Percentiles rank a stretch among this genome's conserved stretches.
These are phyloP conservation scores for Nigrospora osmanthi DNA, from an alignment of 2,329 filamentous ascomycete genomes.

Conservation along the genomic window DNA sequence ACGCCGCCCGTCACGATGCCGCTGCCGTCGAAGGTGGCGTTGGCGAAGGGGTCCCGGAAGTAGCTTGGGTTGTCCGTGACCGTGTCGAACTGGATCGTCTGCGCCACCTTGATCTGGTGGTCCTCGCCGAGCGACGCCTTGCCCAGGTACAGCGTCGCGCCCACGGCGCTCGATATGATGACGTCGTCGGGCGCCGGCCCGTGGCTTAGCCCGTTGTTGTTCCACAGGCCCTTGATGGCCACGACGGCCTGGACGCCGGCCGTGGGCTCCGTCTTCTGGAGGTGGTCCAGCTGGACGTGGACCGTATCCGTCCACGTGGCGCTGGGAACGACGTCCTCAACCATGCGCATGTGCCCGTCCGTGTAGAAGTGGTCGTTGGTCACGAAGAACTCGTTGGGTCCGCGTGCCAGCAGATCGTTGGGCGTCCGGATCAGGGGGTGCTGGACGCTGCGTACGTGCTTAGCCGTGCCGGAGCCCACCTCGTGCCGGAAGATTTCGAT, in stretches of 20 bases:
- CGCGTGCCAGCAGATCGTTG: conserved; percentile 47
- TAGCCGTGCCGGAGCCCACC: conserved; percentile 29
- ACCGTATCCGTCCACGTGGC: conserved; percentile 41
- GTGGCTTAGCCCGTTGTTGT: conserved; percentile 49
- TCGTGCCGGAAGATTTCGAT: conserved; percentile 51
- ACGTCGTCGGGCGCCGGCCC: conserved; percentile 33
- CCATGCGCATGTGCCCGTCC: conserved; percentile 32
- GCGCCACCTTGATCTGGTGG: conserved; percentile 28
- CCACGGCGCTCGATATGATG: conserved; percentile 31
- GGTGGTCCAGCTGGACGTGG: conserved; percentile 28
- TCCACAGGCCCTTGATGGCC: conserved; percentile 36
- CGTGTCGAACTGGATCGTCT: conserved; percentile 33
- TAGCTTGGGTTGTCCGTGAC: conserved; percentile 51
- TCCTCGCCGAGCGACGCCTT: conserved; percentile 11
- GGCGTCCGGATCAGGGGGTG: conserved; percentile 48
- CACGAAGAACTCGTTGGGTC: conserved; percentile 42
- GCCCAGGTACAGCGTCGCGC: conserved; percentile 39
- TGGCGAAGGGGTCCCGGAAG: conserved; percentile 44
- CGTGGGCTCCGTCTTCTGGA: conserved; percentile 9
- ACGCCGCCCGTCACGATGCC: conserved; percentile 46
- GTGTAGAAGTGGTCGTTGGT: conserved; percentile 53
- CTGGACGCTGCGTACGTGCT: conserved; percentile 43
- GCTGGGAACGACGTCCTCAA: conserved; percentile 36
- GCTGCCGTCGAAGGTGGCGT: conserved; percentile 25
- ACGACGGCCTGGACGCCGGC: conserved; percentile 32